Evolutionary conservation across 805 yeast genomes (phyloP).

Genomic region (Tetrapisispora namnaoensis): DNA sequence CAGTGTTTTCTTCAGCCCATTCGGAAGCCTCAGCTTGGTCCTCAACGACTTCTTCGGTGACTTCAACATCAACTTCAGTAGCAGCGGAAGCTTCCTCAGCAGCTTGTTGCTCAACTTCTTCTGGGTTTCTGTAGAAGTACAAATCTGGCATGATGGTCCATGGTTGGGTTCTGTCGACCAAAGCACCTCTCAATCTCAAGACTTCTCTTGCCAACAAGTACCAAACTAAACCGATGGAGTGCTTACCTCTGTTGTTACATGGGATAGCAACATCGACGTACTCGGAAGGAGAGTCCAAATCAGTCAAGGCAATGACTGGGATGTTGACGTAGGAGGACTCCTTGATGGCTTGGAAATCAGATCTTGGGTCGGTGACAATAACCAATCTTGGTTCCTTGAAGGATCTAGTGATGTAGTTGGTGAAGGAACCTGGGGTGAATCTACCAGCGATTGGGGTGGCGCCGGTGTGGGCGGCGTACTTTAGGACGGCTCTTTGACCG

Average conservation of each 20-base stretch:
- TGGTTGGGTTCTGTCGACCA: slow-evolving; percentile 90
- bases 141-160: slow-evolving; percentile 99
- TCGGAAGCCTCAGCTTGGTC: slow-evolving; percentile 55
- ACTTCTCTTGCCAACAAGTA: slow-evolving; percentile 99
- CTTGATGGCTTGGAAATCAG: slow-evolving; percentile 99
- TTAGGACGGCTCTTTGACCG: slow-evolving; percentile 99
- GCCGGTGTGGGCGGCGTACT: slow-evolving; percentile 99
- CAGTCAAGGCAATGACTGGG: slow-evolving; percentile 98
- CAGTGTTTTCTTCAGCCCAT: slow-evolving; percentile 43
- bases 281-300: slow-evolving; percentile 98
- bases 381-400: slow-evolving; percentile 99
- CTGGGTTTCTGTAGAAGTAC: slow-evolving; percentile 99
- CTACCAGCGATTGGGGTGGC: slow-evolving; percentile 99
- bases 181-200: slow-evolving; percentile 94
- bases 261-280: slow-evolving; percentile 99
- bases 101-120: slow-evolving; percentile 80
- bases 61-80: slow-evolving; percentile 51
- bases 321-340: slow-evolving; percentile 99
- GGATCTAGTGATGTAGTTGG: slow-evolving; percentile 99
- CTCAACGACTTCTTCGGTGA: slow-evolving; percentile 70
- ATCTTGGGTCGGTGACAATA: slow-evolving; percentile 99
- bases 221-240: slow-evolving; percentile 99
- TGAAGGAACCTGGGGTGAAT: slow-evolving; percentile 99
- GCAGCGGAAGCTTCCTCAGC: slow-evolving; percentile 62
- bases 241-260: slow-evolving; percentile 99